These are phyloP conservation scores for Chenopodium album DNA, from an alignment of 148 eudicot genomes.

Conservation along the genomic window DNA sequence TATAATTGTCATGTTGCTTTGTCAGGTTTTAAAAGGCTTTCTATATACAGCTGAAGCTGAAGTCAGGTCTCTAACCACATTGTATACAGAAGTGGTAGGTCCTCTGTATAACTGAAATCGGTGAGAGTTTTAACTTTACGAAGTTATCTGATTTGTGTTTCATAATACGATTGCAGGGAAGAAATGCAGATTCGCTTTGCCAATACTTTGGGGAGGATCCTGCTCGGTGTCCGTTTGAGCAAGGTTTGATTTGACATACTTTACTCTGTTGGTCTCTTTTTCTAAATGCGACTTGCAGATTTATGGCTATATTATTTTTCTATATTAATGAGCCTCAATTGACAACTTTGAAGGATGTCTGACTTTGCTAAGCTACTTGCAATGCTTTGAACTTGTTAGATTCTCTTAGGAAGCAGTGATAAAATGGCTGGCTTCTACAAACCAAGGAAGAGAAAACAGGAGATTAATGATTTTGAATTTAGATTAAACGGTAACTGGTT, in stretches of 20 bases:
- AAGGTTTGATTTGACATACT: conserved; percentile 56
- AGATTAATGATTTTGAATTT: too few species aligned
- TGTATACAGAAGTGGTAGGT: conserved; percentile 96
- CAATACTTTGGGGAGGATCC: conserved; percentile 99
- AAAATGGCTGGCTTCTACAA: not conserved
- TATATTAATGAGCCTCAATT: not conserved
- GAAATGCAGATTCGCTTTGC: conserved; percentile 91
- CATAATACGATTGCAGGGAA: conserved; percentile 56
- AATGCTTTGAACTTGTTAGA: not conserved
- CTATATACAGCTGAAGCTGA: conserved; percentile 96
- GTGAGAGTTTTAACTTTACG: not conserved
- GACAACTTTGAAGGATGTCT: not conserved
- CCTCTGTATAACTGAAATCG: not conserved
- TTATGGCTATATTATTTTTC: not conserved
- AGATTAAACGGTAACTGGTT: not conserved
- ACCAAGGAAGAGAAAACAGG: not conserved
- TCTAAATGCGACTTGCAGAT: not conserved
- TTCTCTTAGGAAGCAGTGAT: too few species aligned
- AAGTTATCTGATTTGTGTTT: conserved; percentile 3
- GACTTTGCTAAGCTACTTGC: not conserved
- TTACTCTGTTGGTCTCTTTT: not conserved
- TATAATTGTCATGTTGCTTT: conserved; percentile 10
- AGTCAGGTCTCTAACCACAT: conserved; percentile 80
- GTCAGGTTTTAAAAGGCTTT: conserved; percentile 82
- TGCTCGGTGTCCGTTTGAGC: conserved; percentile 96